phyloP scores from a whole-genome alignment of 2,329 filamentous ascomycete species.

The Talaromyces funiculosus region DNA sequence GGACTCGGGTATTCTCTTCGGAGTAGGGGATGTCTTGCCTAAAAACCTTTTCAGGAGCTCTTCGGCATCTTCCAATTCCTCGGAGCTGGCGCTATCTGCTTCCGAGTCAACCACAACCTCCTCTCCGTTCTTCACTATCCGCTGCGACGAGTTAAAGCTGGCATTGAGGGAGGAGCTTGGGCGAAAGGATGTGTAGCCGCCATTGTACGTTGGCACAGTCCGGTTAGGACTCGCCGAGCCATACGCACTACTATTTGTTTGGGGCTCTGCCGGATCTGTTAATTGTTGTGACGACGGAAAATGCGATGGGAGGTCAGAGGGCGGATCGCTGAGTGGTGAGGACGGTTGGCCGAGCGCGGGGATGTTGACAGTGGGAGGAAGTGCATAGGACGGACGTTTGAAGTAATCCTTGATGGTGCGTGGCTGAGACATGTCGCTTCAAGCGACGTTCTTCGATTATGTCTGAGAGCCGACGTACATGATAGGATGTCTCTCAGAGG shows the following conservation, averaged over 20 bases:
- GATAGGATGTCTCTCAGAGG: background rate
- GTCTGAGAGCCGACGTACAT: background rate
- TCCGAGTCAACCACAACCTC: slow-evolving; percentile 61
- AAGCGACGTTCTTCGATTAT: background rate
- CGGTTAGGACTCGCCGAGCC: slow-evolving; percentile 11
- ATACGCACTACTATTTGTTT: slow-evolving; percentile 18
- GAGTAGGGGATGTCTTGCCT: slow-evolving; percentile 16
- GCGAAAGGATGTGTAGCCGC: slow-evolving; percentile 16
- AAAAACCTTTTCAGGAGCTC: slow-evolving; percentile 40
- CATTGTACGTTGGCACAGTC: slow-evolving; percentile 17
- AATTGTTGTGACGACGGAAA: slow-evolving; percentile 16
- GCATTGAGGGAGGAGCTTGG: slow-evolving; percentile 18
- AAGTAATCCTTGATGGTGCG: slow-evolving; percentile 45
- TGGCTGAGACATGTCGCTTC: slow-evolving; percentile 22
- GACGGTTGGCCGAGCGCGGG: slow-evolving; percentile 19
- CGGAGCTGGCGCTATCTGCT: slow-evolving; percentile 60
- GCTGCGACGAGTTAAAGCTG: slow-evolving; percentile 37
- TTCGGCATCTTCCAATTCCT: slow-evolving; percentile 52
- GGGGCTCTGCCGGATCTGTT: slow-evolving; percentile 12
- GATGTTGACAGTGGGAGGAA: background rate
- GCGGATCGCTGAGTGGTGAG: slow-evolving; percentile 25
- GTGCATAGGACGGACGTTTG: slow-evolving; percentile 30
- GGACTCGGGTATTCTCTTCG: slow-evolving; percentile 12
- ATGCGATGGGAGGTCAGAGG: slow-evolving; percentile 20
- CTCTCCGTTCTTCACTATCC: slow-evolving; percentile 52